Evolutionary conservation across 805 yeast genomes (phyloP).

Genomic region (Wickerhamomyces ciferrii): DNA sequence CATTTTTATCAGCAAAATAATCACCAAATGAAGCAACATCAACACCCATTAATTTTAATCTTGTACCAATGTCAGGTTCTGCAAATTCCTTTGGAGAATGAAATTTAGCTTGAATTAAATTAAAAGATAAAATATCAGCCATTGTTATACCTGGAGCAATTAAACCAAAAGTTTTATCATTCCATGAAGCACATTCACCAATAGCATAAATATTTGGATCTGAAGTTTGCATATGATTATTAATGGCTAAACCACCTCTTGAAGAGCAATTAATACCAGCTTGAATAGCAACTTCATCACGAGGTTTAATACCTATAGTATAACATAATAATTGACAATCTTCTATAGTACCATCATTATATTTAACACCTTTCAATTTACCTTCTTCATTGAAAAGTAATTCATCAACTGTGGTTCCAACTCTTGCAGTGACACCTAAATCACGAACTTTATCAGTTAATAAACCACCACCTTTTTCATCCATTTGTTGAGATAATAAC

Average conservation of each 20-base stretch:
- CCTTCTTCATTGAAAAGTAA: constrained; percentile 29
- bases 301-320: constrained; percentile 30
- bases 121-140: constrained; percentile 31
- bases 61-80: constrained; percentile 30
- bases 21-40: constrained; percentile 35
- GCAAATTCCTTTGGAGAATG: constrained; percentile 24
- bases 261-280: constrained; percentile 18
- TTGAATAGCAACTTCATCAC: constrained; percentile 26
- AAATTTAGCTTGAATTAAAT: constrained; percentile 28
- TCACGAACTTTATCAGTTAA: constrained; percentile 41
- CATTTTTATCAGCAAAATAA: constrained; percentile 28
- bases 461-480: constrained; percentile 28
- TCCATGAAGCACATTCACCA: constrained; percentile 34
- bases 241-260: constrained; percentile 26
- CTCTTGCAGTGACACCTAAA: constrained; percentile 47
- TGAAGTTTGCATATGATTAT: constrained; percentile 23
- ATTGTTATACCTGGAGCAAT: constrained; percentile 35
- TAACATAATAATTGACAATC: constrained; percentile 28
- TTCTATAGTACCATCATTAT: constrained; percentile 23
- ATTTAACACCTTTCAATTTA: constrained; percentile 20
- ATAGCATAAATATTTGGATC: constrained; percentile 26
- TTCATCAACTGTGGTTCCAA: constrained; percentile 43
- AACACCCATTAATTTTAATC: constrained; percentile 32
- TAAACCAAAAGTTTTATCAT: constrained; percentile 28
- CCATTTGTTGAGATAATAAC: constrained; percentile 31